Base-by-base conservation (phyloP, 2,329 filamentous ascomycete genomes). In the Rhexocercosporidium sp. region DNA sequence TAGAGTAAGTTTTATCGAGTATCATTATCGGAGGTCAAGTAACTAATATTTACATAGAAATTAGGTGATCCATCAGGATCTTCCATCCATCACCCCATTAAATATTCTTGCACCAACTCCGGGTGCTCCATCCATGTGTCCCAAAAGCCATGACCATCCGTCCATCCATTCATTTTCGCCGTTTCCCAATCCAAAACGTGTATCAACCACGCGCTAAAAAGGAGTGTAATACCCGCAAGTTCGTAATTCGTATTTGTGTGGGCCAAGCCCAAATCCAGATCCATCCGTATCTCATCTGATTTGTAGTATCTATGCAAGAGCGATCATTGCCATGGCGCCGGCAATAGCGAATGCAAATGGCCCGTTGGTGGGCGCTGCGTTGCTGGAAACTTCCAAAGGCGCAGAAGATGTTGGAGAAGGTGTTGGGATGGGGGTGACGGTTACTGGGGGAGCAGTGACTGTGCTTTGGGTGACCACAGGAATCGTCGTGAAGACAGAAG, bases 281-380 rank as follows among this genome's bases (percentile, higher is more conserved):
- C 44, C 29, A 34, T 61, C 14, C 37, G 22, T 56, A n/a, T 20
- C 27, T 47, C 44, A 56, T 39, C 29, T 41, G 12, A n/a, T 39
- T 22, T 8, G 3, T n/a, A 41, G 37, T 3, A 12, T 37, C 63
- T 72, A 75, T 66, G 68, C 73, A 18, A 77, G 65, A 49, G 71
- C 77, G 27, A 77, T 56, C 34, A 77, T 34, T 49, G 70, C 76
- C 66, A 77, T 70, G 16, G 68, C 74, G 44, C 74, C 76, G 47
- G 67, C 75, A 22, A 75, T 37, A 16, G 71, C 70, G 18, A 68
- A 69, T 25, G 71, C 70, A 20, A 72, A 54, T 2, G 75, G 75
- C 22, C 64, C 69, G 46, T 76, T 74, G 8, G 64, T 72, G 1
- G 66, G 65, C 27, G 74, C 76, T 22, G 62, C 67, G 31, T 71